Evolutionary conservation across 768 basidiomycete genomes (phyloP).

Genomic region (Gelatoporia subvermispora): DNA sequence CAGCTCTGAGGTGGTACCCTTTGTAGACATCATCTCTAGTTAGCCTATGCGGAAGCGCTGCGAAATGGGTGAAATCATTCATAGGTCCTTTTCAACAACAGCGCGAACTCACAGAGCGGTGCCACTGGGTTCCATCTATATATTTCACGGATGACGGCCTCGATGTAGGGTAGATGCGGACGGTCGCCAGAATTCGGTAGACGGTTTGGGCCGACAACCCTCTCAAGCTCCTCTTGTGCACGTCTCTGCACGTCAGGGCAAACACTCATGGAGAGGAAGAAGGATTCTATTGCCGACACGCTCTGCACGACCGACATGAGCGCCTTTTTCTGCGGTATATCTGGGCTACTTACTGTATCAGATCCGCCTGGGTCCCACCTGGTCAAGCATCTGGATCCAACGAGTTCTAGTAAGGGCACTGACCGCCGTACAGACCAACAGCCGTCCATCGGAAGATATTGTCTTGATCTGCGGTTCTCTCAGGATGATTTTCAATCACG

Average conservation of each 20-base stretch:
- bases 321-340: too few species aligned
- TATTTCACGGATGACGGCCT: conserved; percentile 19
- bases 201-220: conserved; percentile 6
- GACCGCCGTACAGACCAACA: conserved; percentile 15
- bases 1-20: conserved; percentile 55
- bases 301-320: neutral
- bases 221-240: conserved; percentile 25
- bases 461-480: conserved; percentile 8
- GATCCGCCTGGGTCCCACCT: neutral
- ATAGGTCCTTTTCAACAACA: neutral
- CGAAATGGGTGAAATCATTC: neutral
- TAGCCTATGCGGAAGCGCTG: conserved; percentile 1
- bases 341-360: neutral
- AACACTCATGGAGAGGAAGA: conserved; percentile 27
- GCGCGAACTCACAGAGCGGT: conserved; percentile 11
- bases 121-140: conserved; percentile 26
- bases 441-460: conserved; percentile 11
- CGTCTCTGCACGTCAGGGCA: conserved; percentile 24
- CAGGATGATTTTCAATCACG: conserved; percentile 9
- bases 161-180: conserved; percentile 1
- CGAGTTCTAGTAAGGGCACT: neutral
- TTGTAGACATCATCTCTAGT: conserved; percentile 48
- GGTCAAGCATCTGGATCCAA: neutral
- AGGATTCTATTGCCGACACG: conserved; percentile 8
- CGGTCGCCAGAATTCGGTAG: neutral